phyloP scores from a whole-genome alignment of 2,329 filamentous ascomycete genomes.

The Pseudogymnoascus sp. region DNA sequence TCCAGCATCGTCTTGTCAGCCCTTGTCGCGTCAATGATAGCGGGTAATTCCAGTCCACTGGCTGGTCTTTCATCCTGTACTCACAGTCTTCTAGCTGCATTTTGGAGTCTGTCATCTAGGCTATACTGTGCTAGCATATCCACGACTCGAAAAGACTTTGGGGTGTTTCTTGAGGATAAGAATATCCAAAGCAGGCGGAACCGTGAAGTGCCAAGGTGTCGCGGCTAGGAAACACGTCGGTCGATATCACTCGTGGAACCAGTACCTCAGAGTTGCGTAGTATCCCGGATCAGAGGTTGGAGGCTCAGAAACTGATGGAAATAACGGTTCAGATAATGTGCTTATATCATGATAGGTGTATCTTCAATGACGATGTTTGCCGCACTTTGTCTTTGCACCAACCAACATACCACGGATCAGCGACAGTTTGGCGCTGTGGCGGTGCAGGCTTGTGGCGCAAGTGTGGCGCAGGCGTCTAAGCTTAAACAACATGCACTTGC shows the following conservation, averaged over 20 bases:
- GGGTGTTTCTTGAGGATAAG: slow-evolving; percentile 2
- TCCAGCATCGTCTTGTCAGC: slow-evolving; percentile 4
- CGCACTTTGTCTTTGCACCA: background rate
- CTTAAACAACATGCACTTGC: background rate
- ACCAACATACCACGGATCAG: slow-evolving; percentile 6
- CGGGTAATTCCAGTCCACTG: background rate
- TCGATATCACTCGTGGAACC: background rate
- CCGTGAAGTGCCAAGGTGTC: background rate
- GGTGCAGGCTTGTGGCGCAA: background rate
- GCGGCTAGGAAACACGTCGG: background rate
- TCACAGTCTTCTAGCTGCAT: slow-evolving; percentile 88
- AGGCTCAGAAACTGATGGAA: background rate
- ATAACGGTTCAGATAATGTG: slow-evolving; percentile 1
- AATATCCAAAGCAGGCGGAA: background rate
- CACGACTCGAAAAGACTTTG: slow-evolving; percentile 24
- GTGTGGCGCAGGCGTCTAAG: background rate
- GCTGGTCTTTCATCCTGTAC: slow-evolving; percentile 22
- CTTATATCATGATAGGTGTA: slow-evolving; percentile 7
- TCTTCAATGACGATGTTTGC: background rate
- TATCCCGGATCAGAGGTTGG: background rate
- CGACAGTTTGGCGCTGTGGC: slow-evolving; percentile 7
- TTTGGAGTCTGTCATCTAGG: slow-evolving; percentile 67
- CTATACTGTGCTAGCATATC: slow-evolving; percentile 56
- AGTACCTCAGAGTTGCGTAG: background rate
- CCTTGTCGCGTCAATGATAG: background rate